These are phyloP conservation scores for Ensete ventricosum DNA, from an alignment of 176 grass and related monocot genomes.

Conservation along the genomic window DNA sequence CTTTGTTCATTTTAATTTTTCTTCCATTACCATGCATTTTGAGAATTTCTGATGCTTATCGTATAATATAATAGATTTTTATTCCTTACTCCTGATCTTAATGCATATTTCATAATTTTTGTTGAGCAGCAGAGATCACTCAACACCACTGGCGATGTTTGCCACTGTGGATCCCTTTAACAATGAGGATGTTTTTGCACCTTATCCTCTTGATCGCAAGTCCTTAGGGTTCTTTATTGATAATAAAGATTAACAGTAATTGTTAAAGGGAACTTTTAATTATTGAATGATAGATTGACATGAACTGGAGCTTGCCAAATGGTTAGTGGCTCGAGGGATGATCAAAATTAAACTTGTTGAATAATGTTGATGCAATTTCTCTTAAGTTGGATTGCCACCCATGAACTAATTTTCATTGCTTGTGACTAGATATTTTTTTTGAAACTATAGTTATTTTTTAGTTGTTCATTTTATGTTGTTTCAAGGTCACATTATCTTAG, in stretches of 20 bases:
- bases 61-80: too few relatives aligned
- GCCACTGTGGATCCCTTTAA: too few relatives aligned
- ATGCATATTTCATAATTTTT: too few relatives aligned
- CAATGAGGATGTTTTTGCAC: too few relatives aligned
- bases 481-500: too few relatives aligned
- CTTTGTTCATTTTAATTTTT: not conserved
- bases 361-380: not conserved
- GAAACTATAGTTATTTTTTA: too few relatives aligned
- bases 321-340: not conserved
- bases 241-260: not conserved
- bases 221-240: not conserved
- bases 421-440: too few relatives aligned
- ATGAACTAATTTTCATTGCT: too few relatives aligned
- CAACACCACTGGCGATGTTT: too few relatives aligned
- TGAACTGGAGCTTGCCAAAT: not conserved
- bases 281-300: not conserved
- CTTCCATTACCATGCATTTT: not conserved
- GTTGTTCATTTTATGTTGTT: too few relatives aligned
- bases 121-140: too few relatives aligned
- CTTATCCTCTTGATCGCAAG: not conserved
- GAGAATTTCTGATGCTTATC: not conserved
- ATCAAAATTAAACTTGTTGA: not conserved
- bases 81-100: too few relatives aligned
- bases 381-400: not conserved
- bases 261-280: not conserved